Base-by-base conservation (phyloP, 2,329 filamentous ascomycete species). In the Epichloe sp. region DNA sequence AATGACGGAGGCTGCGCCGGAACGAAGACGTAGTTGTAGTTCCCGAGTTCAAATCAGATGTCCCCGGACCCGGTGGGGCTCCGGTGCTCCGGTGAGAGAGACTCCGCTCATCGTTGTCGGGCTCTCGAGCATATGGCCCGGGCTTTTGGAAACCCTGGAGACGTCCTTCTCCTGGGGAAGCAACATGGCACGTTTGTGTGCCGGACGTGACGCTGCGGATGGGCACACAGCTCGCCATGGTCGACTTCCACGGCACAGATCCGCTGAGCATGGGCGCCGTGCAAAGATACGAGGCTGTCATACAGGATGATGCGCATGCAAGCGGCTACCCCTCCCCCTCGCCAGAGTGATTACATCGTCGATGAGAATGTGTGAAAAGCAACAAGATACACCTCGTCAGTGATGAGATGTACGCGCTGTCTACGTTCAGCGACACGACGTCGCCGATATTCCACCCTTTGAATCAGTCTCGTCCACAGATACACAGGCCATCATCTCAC, bases 321-420 rank as follows among this genome's bases (percentile, higher is more conserved):
- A 57, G 59, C 3, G 74, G 74, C 23, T 26, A 7, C 23, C 23
- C 23, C 23, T 6, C 7, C 23, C 23, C 6, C 6, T 26, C 23
- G 23, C 23, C 23, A 26, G 7, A 26, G 23, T 26, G 23, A 26
- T 26, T 7, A 26, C 23, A 7, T 26, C 2, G 23, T 6, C 23
- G 23, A 7, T 26, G 23, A 6, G 23, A 26, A 26, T 26, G 23
- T 7, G 23, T 7, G 23, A 1, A 63, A 64, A 68, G 50, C 63
- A 79, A 79, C 55, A 53, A 65, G 3, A 54, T 50, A 4, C 76
- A 81, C 56, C 63, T 81, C 38, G 69, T 81, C 60, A 73, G 70
- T 56, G 68, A 23, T 23, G 21, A 23, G 5, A 23, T 23, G 21
- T 23, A 23, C 21, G 21, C 21, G 5, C 21, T 77, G 4, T 79